Conservation (phyloP, 495 filamentous ascomycete species). For the Hypoxylon rickii region DNA sequence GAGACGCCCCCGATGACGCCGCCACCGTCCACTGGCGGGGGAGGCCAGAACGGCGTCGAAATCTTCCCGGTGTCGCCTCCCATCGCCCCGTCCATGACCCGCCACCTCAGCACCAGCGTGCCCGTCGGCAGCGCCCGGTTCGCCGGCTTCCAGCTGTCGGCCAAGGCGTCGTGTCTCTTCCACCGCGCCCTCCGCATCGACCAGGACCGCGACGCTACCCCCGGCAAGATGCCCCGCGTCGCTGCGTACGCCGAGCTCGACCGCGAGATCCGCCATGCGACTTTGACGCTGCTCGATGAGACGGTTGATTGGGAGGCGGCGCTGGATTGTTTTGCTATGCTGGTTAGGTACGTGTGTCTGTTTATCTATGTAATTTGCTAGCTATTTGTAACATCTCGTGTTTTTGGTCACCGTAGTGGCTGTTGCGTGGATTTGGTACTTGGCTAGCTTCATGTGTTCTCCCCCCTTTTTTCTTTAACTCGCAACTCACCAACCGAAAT, state of each 20-base stretch:
- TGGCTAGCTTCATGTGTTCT: no score
- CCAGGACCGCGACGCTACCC: slow-evolving; percentile 32
- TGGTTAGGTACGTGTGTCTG: slow-evolving; percentile 39
- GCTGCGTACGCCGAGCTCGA: slow-evolving; percentile 31
- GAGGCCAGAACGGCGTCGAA: background rate
- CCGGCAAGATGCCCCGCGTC: slow-evolving; percentile 30
- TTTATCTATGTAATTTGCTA: no score
- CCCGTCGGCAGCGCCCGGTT: slow-evolving; percentile 19
- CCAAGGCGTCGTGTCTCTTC: slow-evolving; percentile 35
- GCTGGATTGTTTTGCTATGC: slow-evolving; percentile 40
- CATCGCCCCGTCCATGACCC: slow-evolving; percentile 11
- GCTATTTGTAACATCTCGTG: no score
- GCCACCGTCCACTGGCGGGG: background rate
- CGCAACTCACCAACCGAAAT: no score
- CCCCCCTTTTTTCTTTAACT: background rate
- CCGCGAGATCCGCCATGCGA: slow-evolving; percentile 31
- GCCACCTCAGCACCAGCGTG: slow-evolving; percentile 24
- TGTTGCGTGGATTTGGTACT: no score
- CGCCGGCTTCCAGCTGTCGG: slow-evolving; percentile 35
- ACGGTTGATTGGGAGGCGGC: slow-evolving; percentile 36
- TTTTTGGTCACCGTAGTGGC: no score
- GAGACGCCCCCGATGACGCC: slow-evolving; percentile 33
- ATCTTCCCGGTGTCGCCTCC: slow-evolving; percentile 17
- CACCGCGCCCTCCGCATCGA: slow-evolving; percentile 37
- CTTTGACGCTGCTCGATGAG: slow-evolving; percentile 25